Evolutionary conservation across 2,329 filamentous ascomycete genomes (phyloP), one percentile per base, ranked within the genome.

Genomic region (Beauveria brongniartii): DNA sequence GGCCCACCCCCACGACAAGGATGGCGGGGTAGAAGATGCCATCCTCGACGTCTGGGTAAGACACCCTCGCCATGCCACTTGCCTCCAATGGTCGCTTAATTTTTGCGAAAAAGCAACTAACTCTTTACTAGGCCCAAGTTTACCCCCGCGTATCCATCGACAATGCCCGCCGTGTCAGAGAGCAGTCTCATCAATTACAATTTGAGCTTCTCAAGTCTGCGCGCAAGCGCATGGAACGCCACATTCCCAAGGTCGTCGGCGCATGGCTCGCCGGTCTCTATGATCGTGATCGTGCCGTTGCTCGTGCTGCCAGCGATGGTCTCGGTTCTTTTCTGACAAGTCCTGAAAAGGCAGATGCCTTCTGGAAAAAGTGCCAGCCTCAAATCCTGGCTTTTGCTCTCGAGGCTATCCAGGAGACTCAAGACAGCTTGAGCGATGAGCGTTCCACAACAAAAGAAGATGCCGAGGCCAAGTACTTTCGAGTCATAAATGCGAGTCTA

Each of bases 101-200:
- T 3, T 9, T n/a, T 18, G 16, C 24, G 16, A 28, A 47, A 9
- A 47, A 53, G 28, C 9, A 18, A 3, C 57, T 59, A 9, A 59
- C 50, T 44, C 2, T 40, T 28, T 7, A 37, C 26, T 74, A 95
- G 91, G 84, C 90, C 65, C 88, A 89, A 78, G 76, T 95, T 61
- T 99, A 96, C 71, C 91, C 94, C 57, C 89, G 92, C 63, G 83
- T 88, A 41, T 94, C 93, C 20, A 95, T 97, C 75, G 93, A 97
- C 72, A 91, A 90, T 71, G 87, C 90, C 52, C 88, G 92, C 54
- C 85, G 90, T 63, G 93, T 97, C 40, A 90, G 94, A 64, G 92
- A 97, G 73, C 82, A 94, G 48, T 85, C 92, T 20, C 93, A 97
- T 71, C 79, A 75, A 12, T 72, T 96, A 26, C 92, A 95, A 68